Conservation (phyloP, 208 protist species). For the Trypanosoma cruzi region DNA sequence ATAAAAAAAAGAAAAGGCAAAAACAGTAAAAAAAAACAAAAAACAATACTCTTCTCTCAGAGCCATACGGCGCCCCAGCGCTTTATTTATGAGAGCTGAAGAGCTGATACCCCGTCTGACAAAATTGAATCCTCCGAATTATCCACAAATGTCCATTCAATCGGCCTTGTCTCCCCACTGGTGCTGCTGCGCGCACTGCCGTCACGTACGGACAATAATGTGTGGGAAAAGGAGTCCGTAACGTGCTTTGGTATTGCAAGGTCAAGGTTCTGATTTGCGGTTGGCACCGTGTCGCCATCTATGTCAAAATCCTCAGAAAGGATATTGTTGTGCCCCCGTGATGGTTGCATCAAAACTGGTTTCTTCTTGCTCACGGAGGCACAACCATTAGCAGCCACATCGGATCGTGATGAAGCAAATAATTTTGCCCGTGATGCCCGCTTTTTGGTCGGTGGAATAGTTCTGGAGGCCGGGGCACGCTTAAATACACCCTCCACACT, state of each 20-base stretch:
- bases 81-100: not conserved
- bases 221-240: not conserved
- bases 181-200: constrained; percentile 8
- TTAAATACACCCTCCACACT: constrained; percentile 64
- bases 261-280: not conserved
- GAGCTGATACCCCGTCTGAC: not conserved
- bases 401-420: not conserved
- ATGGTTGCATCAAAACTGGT: not conserved
- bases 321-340: not conserved
- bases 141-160: constrained; percentile 17
- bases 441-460: constrained; percentile 5
- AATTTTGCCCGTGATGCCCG: not conserved
- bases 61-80: not conserved
- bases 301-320: not conserved
- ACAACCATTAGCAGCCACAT: not conserved
- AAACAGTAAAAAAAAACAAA: too few relatives aligned
- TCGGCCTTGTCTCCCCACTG: constrained; percentile 4
- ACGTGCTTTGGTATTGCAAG: constrained; percentile 5
- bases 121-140: constrained; percentile 1
- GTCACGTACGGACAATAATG: not conserved
- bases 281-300: not conserved
- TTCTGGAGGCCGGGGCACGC: constrained; percentile 19
- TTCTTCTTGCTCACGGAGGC: not conserved
- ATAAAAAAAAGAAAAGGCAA: too few relatives aligned
- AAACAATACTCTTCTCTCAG: not conserved